Conservation (phyloP, 768 basidiomycete genomes). For the Trametes elegans region DNA sequence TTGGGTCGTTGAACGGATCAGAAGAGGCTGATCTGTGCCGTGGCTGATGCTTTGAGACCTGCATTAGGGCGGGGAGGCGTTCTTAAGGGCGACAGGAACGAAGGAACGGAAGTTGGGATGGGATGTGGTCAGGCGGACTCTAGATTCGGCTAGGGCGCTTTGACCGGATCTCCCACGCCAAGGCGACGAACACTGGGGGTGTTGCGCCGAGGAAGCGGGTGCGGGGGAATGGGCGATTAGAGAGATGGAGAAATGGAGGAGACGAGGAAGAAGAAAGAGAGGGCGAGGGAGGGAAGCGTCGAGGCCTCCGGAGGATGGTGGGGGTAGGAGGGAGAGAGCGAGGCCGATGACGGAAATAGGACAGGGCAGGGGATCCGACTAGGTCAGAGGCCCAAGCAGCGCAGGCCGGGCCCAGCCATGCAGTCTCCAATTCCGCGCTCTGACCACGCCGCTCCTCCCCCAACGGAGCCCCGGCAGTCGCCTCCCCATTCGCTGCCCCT, state of each 20-base stretch:
- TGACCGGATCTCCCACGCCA: conserved; percentile 26
- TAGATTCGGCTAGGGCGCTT: conserved; percentile 10
- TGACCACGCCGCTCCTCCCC: too few species aligned
- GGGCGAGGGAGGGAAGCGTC: neutral
- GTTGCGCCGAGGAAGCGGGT: neutral
- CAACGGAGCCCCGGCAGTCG: neutral
- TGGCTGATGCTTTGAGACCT: conserved; percentile 27
- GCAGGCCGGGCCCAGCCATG: neutral
- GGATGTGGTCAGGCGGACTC: conserved; percentile 15
- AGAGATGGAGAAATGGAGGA: neutral
- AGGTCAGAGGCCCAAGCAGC: conserved; percentile 4
- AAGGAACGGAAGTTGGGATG: conserved; percentile 4
- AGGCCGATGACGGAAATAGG: conserved; percentile 7
- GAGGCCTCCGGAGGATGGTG: neutral
- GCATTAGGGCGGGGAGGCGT: conserved; percentile 22
- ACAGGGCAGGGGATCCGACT: neutral
- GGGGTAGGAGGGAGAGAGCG: conserved; percentile 1
- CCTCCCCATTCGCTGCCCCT: too few species aligned
- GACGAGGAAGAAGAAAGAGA: neutral
- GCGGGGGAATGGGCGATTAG: too few species aligned
- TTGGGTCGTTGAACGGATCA: conserved; percentile 33
- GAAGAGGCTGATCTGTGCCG: conserved; percentile 26
- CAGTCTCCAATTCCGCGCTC: neutral
- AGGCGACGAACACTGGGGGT: too few species aligned
- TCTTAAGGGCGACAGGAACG: conserved; percentile 16